A percentile compares a stretch with the other conserved stretches of the same genome.
Evolutionary conservation across 73 alveolate species (phyloP).

Genomic region (Paramecium sexaurelia): DNA sequence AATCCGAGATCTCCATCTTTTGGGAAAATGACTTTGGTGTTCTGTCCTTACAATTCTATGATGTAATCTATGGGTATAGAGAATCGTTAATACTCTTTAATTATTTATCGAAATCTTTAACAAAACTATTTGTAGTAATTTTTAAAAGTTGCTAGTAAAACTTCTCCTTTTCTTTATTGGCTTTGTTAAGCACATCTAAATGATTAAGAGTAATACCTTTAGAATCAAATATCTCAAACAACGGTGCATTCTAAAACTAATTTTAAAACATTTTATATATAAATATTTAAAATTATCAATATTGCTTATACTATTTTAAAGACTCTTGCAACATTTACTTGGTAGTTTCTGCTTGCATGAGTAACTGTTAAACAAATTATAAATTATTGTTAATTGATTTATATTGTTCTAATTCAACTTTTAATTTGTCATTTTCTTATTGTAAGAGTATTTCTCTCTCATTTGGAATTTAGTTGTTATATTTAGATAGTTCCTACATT

Average conservation of each 20-base stretch:
- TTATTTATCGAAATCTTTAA: slow-evolving; percentile 37
- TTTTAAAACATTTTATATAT: slow-evolving; percentile 11
- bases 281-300: background rate
- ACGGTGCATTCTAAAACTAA: slow-evolving; percentile 23
- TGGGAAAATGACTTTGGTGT: slow-evolving; percentile 14
- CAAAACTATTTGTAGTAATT: background rate
- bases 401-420: slow-evolving; percentile 13
- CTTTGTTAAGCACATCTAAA: slow-evolving; percentile 40
- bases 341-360: slow-evolving; percentile 28
- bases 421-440: background rate
- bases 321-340: slow-evolving; percentile 4
- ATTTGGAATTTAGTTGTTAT: slow-evolving; percentile 20
- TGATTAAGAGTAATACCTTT: background rate
- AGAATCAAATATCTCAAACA: slow-evolving; percentile 50
- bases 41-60: background rate
- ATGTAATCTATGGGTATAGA: background rate
- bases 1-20: slow-evolving; percentile 41
- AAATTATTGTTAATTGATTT: background rate
- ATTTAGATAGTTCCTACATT: slow-evolving; percentile 2
- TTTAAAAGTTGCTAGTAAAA: background rate
- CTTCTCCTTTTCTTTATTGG: slow-evolving; percentile 52
- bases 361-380: background rate
- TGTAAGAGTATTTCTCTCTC: slow-evolving; percentile 9
- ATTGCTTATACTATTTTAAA: background rate
- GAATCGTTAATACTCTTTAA: slow-evolving; percentile 29